A percentile compares a stretch with the other conserved stretches of the same genome.
Conservation (phyloP, 1,284 basidiomycete genomes). For the Boletus sp. region DNA sequence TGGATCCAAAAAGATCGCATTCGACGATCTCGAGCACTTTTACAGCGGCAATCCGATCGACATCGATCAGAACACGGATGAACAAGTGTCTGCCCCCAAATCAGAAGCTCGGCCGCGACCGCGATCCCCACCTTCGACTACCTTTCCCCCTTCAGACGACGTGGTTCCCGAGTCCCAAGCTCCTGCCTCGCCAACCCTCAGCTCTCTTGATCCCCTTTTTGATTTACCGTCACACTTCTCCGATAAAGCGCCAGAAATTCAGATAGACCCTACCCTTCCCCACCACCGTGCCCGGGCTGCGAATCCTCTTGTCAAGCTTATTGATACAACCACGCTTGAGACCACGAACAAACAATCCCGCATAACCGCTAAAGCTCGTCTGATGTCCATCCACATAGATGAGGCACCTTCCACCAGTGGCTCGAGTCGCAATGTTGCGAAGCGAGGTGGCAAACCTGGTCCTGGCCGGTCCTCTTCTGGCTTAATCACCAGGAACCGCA, state of each 20-base stretch:
- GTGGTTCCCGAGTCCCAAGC: neutral
- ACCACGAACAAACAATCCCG: slow-evolving; percentile 33
- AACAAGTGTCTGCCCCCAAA: slow-evolving; percentile 4
- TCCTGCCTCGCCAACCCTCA: slow-evolving; percentile 15
- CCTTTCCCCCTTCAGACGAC: neutral
- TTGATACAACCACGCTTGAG: slow-evolving; percentile 38
- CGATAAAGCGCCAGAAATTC: slow-evolving; percentile 8
- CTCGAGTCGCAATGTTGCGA: slow-evolving; percentile 8
- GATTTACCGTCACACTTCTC: slow-evolving; percentile 22
- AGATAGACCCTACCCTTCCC: slow-evolving; percentile 26
- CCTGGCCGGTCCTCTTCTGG: slow-evolving; percentile 46
- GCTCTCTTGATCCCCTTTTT: slow-evolving; percentile 30
- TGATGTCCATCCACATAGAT: slow-evolving; percentile 26
- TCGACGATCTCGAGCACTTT: slow-evolving; percentile 33
- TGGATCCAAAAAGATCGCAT: slow-evolving; percentile 7
- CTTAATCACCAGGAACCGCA: slow-evolving; percentile 37
- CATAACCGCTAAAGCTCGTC: slow-evolving; percentile 48
- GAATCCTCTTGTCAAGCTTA: slow-evolving; percentile 53
- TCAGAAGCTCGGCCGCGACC: neutral
- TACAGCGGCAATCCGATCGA: slow-evolving; percentile 33
- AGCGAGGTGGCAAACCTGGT: slow-evolving; percentile 41
- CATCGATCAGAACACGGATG: slow-evolving; percentile 28
- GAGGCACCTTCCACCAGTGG: slow-evolving; percentile 13
- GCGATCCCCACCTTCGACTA: neutral
- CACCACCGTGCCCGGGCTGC: slow-evolving; percentile 46